These are phyloP conservation scores for Pyricularia grisea DNA, from an alignment of 2,329 filamentous ascomycete species.

Conservation along the genomic window DNA sequence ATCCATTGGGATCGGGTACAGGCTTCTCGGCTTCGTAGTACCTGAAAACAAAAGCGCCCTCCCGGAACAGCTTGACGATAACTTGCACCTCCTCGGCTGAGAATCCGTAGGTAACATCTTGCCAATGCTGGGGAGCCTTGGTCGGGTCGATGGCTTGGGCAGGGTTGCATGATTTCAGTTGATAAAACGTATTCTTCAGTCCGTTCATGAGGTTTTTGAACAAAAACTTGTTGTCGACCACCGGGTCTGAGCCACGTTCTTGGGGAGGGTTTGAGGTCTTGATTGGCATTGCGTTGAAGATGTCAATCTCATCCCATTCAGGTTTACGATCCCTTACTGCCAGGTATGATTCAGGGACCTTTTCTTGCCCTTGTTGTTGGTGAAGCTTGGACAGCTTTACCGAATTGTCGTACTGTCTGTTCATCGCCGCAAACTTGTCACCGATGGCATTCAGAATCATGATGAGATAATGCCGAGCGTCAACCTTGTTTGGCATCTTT, in stretches of 20 bases:
- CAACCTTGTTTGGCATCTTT: constrained; percentile 83
- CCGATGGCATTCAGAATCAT: constrained; percentile 97
- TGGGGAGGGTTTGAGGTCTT: constrained; percentile 78
- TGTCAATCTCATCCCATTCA: constrained; percentile 97
- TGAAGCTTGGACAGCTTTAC: constrained; percentile 82
- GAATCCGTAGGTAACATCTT: constrained; percentile 92
- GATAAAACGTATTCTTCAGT: constrained; percentile 92
- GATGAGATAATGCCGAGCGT: constrained; percentile 90
- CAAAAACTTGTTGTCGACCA: constrained; percentile 94
- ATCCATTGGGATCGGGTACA: constrained; percentile 47
- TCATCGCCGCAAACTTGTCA: constrained; percentile 98
- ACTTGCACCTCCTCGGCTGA: constrained; percentile 95
- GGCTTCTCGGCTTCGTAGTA: constrained; percentile 84
- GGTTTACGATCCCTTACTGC: constrained; percentile 73
- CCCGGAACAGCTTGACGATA: constrained; percentile 92
- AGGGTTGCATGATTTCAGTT: constrained; percentile 83
- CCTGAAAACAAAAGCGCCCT: constrained; percentile 90
- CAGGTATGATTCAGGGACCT: constrained; percentile 65
- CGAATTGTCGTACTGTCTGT: constrained; percentile 87
- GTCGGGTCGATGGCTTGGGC: constrained; percentile 60
- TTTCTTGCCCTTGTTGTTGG: constrained; percentile 56
- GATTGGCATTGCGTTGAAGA: constrained; percentile 93
- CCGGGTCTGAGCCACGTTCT: constrained; percentile 80
- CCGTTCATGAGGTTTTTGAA: constrained; percentile 96
- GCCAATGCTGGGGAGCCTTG: constrained; percentile 82